Evolutionary conservation across 805 yeast species (phyloP).

Genomic region (Yarrowia sp.): DNA sequence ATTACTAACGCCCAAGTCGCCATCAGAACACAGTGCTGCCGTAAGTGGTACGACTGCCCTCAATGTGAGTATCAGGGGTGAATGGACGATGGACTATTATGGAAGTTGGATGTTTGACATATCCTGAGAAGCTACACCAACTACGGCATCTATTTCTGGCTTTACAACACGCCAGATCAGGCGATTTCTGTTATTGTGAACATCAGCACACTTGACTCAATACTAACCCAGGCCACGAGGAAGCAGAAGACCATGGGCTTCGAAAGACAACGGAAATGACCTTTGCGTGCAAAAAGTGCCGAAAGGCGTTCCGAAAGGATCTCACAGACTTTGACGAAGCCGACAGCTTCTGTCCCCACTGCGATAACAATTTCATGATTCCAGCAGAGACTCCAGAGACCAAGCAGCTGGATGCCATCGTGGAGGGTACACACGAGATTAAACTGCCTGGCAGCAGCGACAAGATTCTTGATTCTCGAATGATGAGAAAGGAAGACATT

Average conservation of each 20-base stretch:
- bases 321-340: constrained; percentile 38
- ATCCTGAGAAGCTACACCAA: no score
- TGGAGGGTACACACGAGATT: constrained; percentile 19
- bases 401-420: constrained; percentile 18
- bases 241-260: constrained; percentile 35
- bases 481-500: constrained; percentile 16
- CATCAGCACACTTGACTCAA: neutral
- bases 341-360: constrained; percentile 39
- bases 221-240: constrained; percentile 33
- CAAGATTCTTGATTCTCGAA: constrained; percentile 4
- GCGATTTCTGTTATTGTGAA: no score
- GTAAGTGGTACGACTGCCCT: constrained; percentile 39
- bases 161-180: no score
- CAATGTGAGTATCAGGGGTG: constrained; percentile 31
- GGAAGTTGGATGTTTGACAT: neutral
- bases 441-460: neutral
- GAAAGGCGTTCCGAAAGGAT: constrained; percentile 38
- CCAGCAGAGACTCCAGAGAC: constrained; percentile 30
- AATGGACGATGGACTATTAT: neutral
- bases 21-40: constrained; percentile 37
- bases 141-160: no score
- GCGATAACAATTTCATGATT: constrained; percentile 38
- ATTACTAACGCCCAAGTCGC: constrained; percentile 39
- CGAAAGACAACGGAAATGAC: constrained; percentile 37
- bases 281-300: constrained; percentile 37